These are phyloP conservation scores for Cordyceps pruinosa DNA, from an alignment of 2,329 filamentous ascomycete species.

Conservation along the genomic window DNA sequence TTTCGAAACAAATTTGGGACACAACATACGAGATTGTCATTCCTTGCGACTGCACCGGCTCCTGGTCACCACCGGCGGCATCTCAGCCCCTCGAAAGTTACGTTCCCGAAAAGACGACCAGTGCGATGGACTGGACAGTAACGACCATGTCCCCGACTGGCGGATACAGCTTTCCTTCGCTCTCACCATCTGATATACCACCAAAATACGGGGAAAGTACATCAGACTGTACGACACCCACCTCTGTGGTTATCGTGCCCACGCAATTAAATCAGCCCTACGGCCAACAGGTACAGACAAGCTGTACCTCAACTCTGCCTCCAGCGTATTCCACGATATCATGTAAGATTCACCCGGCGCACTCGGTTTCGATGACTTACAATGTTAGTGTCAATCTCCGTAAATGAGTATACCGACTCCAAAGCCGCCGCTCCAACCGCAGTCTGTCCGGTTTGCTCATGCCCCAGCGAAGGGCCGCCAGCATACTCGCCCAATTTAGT, in stretches of 20 bases:
- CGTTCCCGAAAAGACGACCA: not conserved
- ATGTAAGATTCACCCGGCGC: not conserved
- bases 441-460: conserved; percentile 1
- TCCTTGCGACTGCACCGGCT: not conserved
- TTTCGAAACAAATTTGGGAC: not conserved
- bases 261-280: not conserved
- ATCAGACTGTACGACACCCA: not conserved
- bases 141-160: not conserved
- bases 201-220: not conserved
- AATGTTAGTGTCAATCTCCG: not conserved
- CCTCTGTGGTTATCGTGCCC: not conserved
- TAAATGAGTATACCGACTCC: not conserved
- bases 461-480: not conserved
- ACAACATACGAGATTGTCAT: not conserved
- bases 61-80: not conserved
- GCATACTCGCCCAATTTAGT: not conserved
- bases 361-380: not conserved
- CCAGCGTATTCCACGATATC: not conserved
- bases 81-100: not conserved
- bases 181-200: not conserved
- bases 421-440: not conserved
- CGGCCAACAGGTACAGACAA: not conserved
- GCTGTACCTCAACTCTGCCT: not conserved
- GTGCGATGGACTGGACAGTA: not conserved
- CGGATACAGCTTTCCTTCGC: not conserved